Conservation (phyloP, 257 asterid genomes). For the Plantago ovata region DNA sequence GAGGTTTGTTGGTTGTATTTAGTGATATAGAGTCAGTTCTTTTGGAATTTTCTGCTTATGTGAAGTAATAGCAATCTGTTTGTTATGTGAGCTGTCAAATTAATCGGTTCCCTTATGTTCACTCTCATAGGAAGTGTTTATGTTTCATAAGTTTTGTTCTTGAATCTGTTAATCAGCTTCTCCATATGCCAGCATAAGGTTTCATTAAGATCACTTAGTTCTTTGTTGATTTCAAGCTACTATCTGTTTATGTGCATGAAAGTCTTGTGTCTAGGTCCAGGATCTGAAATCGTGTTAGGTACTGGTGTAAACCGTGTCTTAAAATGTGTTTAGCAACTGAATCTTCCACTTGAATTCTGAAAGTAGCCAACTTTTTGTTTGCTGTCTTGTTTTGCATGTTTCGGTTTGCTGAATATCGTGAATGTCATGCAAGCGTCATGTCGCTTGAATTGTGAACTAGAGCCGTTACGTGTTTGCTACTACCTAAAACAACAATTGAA, state of each 20-base stretch:
- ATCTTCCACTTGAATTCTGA: neutral
- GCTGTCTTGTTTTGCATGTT: conserved; percentile 1
- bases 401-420: neutral
- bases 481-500: neutral
- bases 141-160: neutral
- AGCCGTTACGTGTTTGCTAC: neutral
- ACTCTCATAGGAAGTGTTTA: conserved; percentile 4
- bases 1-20: conserved; percentile 26
- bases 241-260: neutral
- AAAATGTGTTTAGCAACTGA: neutral
- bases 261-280: neutral
- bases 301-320: conserved; percentile 5
- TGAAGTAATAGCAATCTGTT: conserved; percentile 11
- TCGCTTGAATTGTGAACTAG: conserved; percentile 2
- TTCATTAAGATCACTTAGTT: conserved; percentile 6
- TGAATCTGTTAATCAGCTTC: conserved; percentile 4
- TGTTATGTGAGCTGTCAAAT: conserved; percentile 16
- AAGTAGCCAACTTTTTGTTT: neutral
- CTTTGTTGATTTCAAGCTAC: neutral
- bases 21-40: conserved; percentile 21
- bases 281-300: neutral
- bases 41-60: conserved; percentile 22
- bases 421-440: conserved; percentile 15
- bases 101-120: conserved; percentile 4
- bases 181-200: neutral